Evolutionary conservation across 352 stramenopile species (phyloP), one percentile per base, ranked within the genome.

Genomic region (Porosira glacialis): DNA sequence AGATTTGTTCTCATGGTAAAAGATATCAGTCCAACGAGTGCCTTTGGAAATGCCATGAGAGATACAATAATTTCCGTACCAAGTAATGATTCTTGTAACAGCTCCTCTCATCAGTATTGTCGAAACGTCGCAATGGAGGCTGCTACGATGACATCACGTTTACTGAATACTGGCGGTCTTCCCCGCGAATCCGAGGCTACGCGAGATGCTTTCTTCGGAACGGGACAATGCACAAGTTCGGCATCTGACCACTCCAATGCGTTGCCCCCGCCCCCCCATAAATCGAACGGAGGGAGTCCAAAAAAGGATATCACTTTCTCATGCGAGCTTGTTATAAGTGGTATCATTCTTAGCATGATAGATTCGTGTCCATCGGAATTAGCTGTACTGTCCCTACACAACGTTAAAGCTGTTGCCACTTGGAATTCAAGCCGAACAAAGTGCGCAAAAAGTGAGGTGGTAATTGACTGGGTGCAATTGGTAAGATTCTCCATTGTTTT

Each of bases 341-440:
- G 77, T 35, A 77, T 89, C 45, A 50, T 87, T 26, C 70, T 88
- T 50, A 88, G 80, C 61, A 50, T 91, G 0, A 70, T 91, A 35
- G 81, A 91, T 44, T 81, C 70, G 22, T 63, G 65, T 17, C 84
- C 84, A n/a, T 76, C 76, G 13, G 84, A 91, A 59, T 79, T 91
- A 45, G 75, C 72, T 43, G 64, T 87, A 8, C 48, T 82, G 11
- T 80, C 80, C 7, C 47, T 86, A 4, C 75, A 81, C 36, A 73
- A 83, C 56, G 19, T 91, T 2, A 86, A 75, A 36, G 69, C 69
- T n/a, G 35, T 70, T 3, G 75, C 75, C 2, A 69, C 60, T 27
- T 90, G 80, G 80, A 85, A 88, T 52, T 70, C 51, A 10, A 24
- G 70, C 5, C 38, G 83, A 52, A 85, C 74, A 15, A 57, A 45